phyloP scores from a whole-genome alignment of 225 moss, liverwort and hornwort species.

The Pleurozium schreberi region DNA sequence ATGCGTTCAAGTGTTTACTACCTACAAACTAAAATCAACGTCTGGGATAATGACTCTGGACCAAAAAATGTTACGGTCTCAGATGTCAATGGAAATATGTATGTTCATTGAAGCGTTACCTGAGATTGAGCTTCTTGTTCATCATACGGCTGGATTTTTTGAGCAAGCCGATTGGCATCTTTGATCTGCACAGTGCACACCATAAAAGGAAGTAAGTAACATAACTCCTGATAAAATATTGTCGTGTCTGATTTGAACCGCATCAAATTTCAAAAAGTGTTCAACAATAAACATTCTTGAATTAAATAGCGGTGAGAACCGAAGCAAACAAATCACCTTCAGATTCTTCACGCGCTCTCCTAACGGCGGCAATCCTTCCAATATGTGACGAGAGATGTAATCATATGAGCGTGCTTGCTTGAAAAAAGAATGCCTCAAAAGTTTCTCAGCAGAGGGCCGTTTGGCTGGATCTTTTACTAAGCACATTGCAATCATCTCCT shows the following conservation, averaged over 20 bases:
- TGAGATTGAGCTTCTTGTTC: constrained; percentile 95
- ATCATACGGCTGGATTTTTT: constrained; percentile 92
- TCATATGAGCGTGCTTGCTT: constrained; percentile 76
- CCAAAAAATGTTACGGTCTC: background rate
- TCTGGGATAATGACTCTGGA: background rate
- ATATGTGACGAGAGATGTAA: constrained; percentile 69
- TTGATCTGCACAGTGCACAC: constrained; percentile 50
- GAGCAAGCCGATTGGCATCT: constrained; percentile 81
- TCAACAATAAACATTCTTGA: background rate
- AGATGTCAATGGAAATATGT: background rate
- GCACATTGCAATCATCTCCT: constrained; percentile 99
- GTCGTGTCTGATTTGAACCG: background rate
- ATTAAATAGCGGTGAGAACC: background rate
- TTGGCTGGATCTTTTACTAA: constrained; percentile 91
- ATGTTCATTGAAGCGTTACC: constrained; percentile 6
- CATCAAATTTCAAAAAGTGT: background rate
- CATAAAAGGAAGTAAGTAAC: background rate
- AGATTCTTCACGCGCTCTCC: constrained; percentile 82
- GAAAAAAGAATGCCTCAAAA: constrained; percentile 90
- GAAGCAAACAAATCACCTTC: constrained; percentile 33
- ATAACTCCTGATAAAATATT: background rate
- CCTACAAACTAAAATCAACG: background rate
- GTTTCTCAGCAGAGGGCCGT: constrained; percentile 87
- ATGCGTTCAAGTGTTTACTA: background rate
- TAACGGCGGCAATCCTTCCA: constrained; percentile 85